These are phyloP conservation scores for Gastrodia elata DNA, from an alignment of 106 monocot genomes.

Conservation along the genomic window DNA sequence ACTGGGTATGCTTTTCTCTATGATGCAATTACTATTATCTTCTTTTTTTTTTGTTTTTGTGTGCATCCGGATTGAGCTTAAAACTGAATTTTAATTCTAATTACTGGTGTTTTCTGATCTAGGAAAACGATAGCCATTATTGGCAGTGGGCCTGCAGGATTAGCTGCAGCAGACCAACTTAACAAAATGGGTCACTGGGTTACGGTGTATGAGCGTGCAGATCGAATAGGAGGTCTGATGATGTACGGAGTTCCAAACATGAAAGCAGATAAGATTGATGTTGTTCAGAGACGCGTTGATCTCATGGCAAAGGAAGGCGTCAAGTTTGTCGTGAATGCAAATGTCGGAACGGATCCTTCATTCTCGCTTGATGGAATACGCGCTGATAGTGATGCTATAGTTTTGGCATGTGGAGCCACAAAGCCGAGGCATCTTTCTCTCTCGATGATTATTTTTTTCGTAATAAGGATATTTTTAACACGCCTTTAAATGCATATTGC, in stretches of 20 bases:
- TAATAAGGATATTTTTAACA: too few relatives aligned
- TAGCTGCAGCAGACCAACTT: conserved; percentile 94
- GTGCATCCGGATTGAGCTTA: not conserved
- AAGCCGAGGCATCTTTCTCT: conserved; percentile 55
- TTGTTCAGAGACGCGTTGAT: conserved; percentile 92
- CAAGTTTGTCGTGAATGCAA: conserved; percentile 89
- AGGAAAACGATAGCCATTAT: conserved; percentile 84
- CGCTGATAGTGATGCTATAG: conserved; percentile 65
- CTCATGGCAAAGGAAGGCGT: conserved; percentile 88
- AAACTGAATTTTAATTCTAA: not conserved
- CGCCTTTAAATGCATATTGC: too few relatives aligned
- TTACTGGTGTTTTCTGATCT: conserved; percentile 11
- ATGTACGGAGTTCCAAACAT: conserved; percentile 99
- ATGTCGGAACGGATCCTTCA: conserved; percentile 72
- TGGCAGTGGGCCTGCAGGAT: conserved; percentile 92
- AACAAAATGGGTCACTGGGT: conserved; percentile 96
- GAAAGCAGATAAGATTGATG: conserved; percentile 82
- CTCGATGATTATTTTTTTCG: too few relatives aligned
- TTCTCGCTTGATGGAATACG: conserved; percentile 56
- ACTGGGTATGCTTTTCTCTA: conserved; percentile 50
- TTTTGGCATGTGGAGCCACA: conserved; percentile 94
- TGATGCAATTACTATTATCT: not conserved
- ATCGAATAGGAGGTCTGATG: conserved; percentile 96
- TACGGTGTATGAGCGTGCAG: conserved; percentile 90
- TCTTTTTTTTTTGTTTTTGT: not conserved